Evolutionary conservation across 441 rosid genomes (phyloP).

Genomic region (Croton setiger): DNA sequence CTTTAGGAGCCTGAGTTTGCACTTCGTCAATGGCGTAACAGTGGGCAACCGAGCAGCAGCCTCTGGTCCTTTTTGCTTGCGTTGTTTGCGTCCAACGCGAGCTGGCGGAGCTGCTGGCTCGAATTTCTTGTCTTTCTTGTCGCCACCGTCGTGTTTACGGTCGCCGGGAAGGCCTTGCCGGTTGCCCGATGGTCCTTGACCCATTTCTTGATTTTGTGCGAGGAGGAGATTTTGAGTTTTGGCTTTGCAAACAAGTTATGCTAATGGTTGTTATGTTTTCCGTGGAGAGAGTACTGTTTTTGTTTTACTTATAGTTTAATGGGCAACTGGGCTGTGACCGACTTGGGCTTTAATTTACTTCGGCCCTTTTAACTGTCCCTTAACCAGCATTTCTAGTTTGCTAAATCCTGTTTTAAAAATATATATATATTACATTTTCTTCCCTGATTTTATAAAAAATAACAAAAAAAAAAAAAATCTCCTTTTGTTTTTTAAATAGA

Average conservation of each 20-base stretch:
- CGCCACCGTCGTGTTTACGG: conserved; percentile 25
- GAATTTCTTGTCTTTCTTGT: conserved; percentile 35
- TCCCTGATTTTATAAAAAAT: too few relatives aligned
- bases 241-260: conserved; percentile 23
- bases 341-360: too few relatives aligned
- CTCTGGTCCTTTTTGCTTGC: conserved; percentile 88
- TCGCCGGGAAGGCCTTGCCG: conserved; percentile 31
- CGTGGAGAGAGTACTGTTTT: background rate
- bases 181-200: conserved; percentile 34
- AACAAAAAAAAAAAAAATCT: too few relatives aligned
- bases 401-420: too few relatives aligned
- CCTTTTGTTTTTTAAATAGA: too few relatives aligned
- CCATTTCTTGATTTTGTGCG: conserved; percentile 16
- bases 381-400: too few relatives aligned
- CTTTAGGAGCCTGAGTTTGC: conserved; percentile 78
- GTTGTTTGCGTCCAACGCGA: conserved; percentile 86
- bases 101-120: conserved; percentile 92
- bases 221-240: background rate
- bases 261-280: too few relatives aligned
- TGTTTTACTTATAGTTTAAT: background rate
- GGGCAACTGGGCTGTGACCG: background rate
- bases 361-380: too few relatives aligned
- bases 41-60: conserved; percentile 87
- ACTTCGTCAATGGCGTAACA: conserved; percentile 79
- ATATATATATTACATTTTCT: too few relatives aligned